Evolutionary conservation across 2,329 filamentous ascomycete species (phyloP).

Genomic region (Exophiala aquamarina): DNA sequence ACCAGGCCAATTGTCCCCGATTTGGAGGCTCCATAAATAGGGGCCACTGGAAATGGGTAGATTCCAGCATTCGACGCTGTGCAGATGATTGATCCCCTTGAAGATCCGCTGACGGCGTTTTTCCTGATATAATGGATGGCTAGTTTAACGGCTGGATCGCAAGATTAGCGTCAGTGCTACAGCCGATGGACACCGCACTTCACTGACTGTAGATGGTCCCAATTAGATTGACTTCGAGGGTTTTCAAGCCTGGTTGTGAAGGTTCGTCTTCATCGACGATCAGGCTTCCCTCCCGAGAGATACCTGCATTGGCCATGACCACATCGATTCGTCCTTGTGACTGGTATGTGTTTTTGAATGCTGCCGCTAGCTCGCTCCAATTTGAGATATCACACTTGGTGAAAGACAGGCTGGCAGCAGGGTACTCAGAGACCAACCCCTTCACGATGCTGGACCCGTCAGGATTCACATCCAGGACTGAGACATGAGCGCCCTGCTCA

Average conservation of each 20-base stretch:
- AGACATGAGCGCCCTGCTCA: conserved; percentile 32
- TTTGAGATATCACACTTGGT: conserved; percentile 35
- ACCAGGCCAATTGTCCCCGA: conserved; percentile 52
- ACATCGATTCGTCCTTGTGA: conserved; percentile 43
- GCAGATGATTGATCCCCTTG: conserved; percentile 52
- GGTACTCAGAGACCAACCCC: conserved; percentile 29
- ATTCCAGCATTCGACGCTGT: conserved; percentile 56
- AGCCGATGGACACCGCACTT: background rate
- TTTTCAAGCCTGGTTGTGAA: conserved; percentile 36
- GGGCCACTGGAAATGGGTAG: conserved; percentile 53
- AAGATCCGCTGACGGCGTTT: conserved; percentile 34
- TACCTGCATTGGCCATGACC: conserved; percentile 53
- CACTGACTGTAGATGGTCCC: conserved; percentile 49
- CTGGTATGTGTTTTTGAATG: conserved; percentile 35
- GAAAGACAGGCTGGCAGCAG: conserved; percentile 31
- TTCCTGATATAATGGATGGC: conserved; percentile 52
- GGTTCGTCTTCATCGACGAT: conserved; percentile 34
- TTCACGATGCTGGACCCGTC: conserved; percentile 28
- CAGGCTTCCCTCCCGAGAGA: conserved; percentile 45
- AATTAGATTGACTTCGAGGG: conserved; percentile 37
- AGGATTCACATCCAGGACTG: conserved; percentile 35
- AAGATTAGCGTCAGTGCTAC: too few species aligned
- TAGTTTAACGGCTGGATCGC: conserved; percentile 47
- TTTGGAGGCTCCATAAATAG: conserved; percentile 52
- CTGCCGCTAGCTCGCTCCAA: conserved; percentile 37